These are phyloP conservation scores for Triticum urartu DNA, from an alignment of 176 grass and related monocot species.

Conservation along the genomic window DNA sequence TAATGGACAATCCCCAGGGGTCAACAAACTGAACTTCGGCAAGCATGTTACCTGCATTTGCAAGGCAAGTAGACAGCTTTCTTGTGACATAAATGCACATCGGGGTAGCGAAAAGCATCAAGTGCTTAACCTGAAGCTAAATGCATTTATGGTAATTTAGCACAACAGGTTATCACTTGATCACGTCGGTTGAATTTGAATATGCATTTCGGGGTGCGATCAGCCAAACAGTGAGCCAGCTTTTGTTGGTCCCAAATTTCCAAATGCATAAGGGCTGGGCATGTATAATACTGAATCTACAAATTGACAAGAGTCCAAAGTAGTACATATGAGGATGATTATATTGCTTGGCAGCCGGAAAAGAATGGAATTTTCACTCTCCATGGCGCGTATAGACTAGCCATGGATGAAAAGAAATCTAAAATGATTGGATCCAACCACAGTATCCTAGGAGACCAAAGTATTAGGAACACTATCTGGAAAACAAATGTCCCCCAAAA, in stretches of 20 bases:
- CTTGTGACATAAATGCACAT: neutral
- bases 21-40: constrained; percentile 26
- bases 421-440: too few relatives aligned
- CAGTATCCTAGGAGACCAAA: too few relatives aligned
- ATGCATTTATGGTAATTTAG: neutral
- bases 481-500: too few relatives aligned
- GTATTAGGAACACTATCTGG: too few relatives aligned
- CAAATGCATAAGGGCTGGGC: neutral
- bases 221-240: neutral
- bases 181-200: neutral
- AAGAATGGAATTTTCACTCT: too few relatives aligned
- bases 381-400: too few relatives aligned
- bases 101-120: neutral
- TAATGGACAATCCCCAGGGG: neutral
- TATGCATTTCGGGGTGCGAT: neutral
- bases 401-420: too few relatives aligned
- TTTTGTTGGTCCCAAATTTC: neutral
- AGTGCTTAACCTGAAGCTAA: neutral
- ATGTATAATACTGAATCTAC: too few relatives aligned
- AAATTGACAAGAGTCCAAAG: too few relatives aligned
- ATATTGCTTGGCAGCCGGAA: too few relatives aligned
- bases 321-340: too few relatives aligned
- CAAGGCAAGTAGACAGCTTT: constrained; percentile 24
- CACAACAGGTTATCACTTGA: neutral
- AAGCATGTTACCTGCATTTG: constrained; percentile 15